Percentiles rank a stretch among this genome's conserved stretches.
phyloP scores from a whole-genome alignment of 208 protist species.

The Trypanosoma vivax region DNA sequence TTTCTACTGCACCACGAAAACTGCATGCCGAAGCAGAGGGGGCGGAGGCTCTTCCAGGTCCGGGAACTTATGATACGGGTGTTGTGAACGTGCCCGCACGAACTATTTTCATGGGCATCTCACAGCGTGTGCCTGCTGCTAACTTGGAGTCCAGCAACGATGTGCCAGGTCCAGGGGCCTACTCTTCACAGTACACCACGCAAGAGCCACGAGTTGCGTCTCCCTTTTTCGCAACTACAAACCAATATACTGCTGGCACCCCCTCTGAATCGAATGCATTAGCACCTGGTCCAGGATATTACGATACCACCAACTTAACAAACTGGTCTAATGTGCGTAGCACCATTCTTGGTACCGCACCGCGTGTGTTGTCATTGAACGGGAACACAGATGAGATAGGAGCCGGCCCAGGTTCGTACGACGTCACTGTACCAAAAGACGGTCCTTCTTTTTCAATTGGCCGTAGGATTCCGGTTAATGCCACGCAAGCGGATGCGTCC shows the following conservation, averaged over 20 bases:
- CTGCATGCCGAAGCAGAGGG: conserved; percentile 1
- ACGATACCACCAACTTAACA: conserved; percentile 10
- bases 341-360: conserved; percentile 37
- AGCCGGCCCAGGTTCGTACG: conserved; percentile 39
- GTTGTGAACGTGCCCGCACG: background rate
- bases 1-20: conserved; percentile 15
- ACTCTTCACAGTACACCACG: conserved; percentile 11
- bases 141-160: background rate
- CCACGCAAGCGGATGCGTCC: background rate
- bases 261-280: background rate
- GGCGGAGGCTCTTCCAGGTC: conserved; percentile 21
- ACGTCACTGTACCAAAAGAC: conserved; percentile 7
- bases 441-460: conserved; percentile 13
- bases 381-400: background rate
- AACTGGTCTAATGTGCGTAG: conserved; percentile 17
- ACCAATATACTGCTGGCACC: conserved; percentile 2
- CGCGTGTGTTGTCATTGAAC: conserved; percentile 9
- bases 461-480: conserved; percentile 6
- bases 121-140: conserved; percentile 2
- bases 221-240: conserved; percentile 11
- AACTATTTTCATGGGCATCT: conserved; percentile 17
- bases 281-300: conserved; percentile 35
- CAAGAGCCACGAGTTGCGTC: conserved; percentile 10
- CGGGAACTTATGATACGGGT: conserved; percentile 28
- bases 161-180: conserved; percentile 24